Evolutionary conservation across 2,329 filamentous ascomycete species (phyloP).

Genomic region (Pseudogymnoascus sp.): DNA sequence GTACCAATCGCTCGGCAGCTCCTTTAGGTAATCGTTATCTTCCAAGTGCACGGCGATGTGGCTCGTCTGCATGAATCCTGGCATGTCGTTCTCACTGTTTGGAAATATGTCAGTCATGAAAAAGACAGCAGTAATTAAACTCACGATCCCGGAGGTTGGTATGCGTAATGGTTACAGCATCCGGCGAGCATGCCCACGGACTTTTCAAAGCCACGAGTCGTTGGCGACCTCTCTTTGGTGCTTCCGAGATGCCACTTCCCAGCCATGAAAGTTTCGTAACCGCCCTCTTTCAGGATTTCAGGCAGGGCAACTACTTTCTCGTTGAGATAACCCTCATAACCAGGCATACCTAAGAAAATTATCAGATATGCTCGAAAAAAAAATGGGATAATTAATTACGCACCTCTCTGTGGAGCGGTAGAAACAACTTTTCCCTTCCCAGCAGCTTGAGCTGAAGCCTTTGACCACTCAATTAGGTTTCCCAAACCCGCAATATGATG

Average conservation of each 20-base stretch:
- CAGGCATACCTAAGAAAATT: constrained; percentile 42
- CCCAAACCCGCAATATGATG: constrained; percentile 45
- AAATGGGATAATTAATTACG: background rate
- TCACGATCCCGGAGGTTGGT: constrained; percentile 23
- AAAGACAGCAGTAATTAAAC: background rate
- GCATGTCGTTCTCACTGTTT: constrained; percentile 17
- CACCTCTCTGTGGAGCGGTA: background rate
- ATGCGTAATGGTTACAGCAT: constrained; percentile 40
- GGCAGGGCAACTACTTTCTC: constrained; percentile 45
- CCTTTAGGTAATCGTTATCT: constrained; percentile 4
- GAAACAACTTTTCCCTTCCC: constrained; percentile 16
- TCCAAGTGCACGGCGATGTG: constrained; percentile 29
- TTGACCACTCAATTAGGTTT: constrained; percentile 25
- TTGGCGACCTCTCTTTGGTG: constrained; percentile 43
- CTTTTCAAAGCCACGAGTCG: constrained; percentile 46
- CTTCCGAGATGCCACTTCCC: constrained; percentile 51
- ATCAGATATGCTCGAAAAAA: constrained; percentile 33
- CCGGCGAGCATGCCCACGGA: constrained; percentile 48
- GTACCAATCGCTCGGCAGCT: constrained; percentile 44
- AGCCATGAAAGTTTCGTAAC: constrained; percentile 47
- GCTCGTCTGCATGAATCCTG: constrained; percentile 33
- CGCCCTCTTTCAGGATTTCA: constrained; percentile 44
- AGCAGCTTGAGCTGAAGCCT: constrained; percentile 35
- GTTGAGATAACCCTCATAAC: constrained; percentile 51
- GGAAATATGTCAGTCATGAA: background rate